phyloP scores from a whole-genome alignment of 495 filamentous ascomycete genomes.

The Lepraria neglecta region DNA sequence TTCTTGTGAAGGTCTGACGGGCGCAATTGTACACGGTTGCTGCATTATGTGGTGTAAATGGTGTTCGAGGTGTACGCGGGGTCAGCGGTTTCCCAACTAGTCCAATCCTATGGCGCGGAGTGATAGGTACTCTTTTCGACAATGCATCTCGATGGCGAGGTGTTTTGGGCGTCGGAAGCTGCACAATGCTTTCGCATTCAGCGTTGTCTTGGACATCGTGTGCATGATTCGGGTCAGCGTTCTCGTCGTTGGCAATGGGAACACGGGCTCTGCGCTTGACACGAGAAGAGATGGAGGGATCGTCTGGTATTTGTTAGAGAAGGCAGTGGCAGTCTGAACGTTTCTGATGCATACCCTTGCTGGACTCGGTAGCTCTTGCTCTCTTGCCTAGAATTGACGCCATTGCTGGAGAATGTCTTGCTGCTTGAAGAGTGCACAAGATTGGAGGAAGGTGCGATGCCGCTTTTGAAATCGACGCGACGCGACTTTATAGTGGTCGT shows the following conservation, averaged over 20 bases:
- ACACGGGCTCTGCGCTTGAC: slow-evolving; percentile 57
- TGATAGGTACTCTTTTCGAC: slow-evolving; percentile 55
- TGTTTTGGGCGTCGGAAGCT: slow-evolving; percentile 50
- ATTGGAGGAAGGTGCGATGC: neutral
- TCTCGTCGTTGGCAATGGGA: slow-evolving; percentile 46
- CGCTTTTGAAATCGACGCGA: neutral
- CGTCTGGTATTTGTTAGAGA: slow-evolving; percentile 21
- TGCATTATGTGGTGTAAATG: slow-evolving; percentile 53
- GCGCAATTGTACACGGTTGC: slow-evolving; percentile 76
- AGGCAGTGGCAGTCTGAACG: slow-evolving; percentile 27
- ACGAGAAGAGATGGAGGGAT: slow-evolving; percentile 38
- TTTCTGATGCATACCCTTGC: slow-evolving; percentile 48
- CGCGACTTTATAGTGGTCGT: slow-evolving; percentile 3
- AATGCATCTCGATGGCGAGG: slow-evolving; percentile 60
- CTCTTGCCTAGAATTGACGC: slow-evolving; percentile 68
- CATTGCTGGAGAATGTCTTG: slow-evolving; percentile 40
- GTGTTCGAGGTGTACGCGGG: slow-evolving; percentile 59
- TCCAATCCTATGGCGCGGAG: slow-evolving; percentile 62
- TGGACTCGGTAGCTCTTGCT: slow-evolving; percentile 46
- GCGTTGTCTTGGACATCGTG: neutral
- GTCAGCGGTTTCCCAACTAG: slow-evolving; percentile 58
- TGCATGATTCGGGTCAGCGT: slow-evolving; percentile 27
- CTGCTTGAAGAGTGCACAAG: slow-evolving; percentile 7
- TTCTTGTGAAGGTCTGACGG: slow-evolving; percentile 78
- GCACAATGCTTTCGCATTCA: slow-evolving; percentile 27